Base-by-base conservation (phyloP, 192 early-diverging fungal species). In the Dissophora globulifera region DNA sequence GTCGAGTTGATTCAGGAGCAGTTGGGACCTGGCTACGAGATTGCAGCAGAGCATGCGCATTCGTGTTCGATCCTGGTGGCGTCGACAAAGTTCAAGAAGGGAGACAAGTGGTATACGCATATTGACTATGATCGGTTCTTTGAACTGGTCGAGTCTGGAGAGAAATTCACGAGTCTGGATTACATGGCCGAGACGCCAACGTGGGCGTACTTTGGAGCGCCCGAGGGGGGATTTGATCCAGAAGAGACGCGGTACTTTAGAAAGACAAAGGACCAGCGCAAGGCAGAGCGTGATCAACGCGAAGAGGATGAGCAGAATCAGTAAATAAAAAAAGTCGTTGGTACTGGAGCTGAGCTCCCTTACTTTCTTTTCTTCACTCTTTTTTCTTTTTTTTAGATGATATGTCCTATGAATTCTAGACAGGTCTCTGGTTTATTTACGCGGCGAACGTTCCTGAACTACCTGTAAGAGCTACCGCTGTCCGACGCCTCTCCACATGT, bases 61-160 rank as follows among this genome's bases (percentile, higher is more conserved):
- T 87, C 87, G 2, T 89, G 87, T 60, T 87, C 84, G 13, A 84
- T 92, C 45, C 68, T 92, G 30, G 85, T 92, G 42, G 88, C 91
- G 4, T 81, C 83, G 33, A 83, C 80, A 23, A 80, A 86, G 42
- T 92, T 87, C 67, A 90, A 87, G 81, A 86, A 86, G 53, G 72
- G 90, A 27, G 85, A 84, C 41, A 79, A 78, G 46, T 92, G 91
- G 91, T 75, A 85, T 47, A 92, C 91, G 8, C 90, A 89, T 78
- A 92, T 92, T 56, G 90, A 92, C 55, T 92, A 92, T 58, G 75
- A 83, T 20, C 82, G 80, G 54, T 92, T 92, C 78, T 88, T 89
- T 80, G 81, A 83, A 23, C 62, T 92, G 25, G 82, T 84, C 23
- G 79, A 82, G 59, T 79, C 55, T 27, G 84, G 83, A 7, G 51